phyloP scores from a whole-genome alignment of 2,329 filamentous ascomycete species.

The Sclerotinia spermophila region DNA sequence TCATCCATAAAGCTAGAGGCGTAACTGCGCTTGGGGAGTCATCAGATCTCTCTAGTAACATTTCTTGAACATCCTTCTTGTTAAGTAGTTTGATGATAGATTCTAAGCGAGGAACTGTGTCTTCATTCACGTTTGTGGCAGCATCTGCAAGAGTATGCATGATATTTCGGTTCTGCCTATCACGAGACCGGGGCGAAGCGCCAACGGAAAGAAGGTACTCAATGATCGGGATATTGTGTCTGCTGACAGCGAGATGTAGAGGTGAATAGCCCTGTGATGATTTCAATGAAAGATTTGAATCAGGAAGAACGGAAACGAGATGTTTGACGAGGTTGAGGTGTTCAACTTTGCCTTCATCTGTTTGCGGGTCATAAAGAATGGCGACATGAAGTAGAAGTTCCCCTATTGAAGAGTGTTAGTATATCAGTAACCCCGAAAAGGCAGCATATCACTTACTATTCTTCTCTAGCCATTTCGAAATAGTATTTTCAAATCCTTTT shows the following conservation, averaged over 20 bases:
- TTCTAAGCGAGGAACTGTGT: slow-evolving; percentile 37
- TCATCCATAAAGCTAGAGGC: slow-evolving; percentile 60
- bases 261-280: slow-evolving; percentile 60
- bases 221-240: slow-evolving; percentile 50
- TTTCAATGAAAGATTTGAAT: slow-evolving; percentile 56
- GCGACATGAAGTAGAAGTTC: slow-evolving; percentile 65
- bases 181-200: slow-evolving; percentile 64
- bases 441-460: slow-evolving; percentile 47
- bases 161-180: slow-evolving; percentile 61
- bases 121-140: slow-evolving; percentile 23
- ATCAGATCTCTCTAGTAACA: slow-evolving; percentile 57
- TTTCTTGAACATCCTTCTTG: slow-evolving; percentile 49
- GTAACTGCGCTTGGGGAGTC: slow-evolving; percentile 53
- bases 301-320: slow-evolving; percentile 59
- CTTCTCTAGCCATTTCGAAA: slow-evolving; percentile 58
- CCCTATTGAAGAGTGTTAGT: slow-evolving; percentile 41
- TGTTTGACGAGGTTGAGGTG: slow-evolving; percentile 60
- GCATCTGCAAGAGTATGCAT: slow-evolving; percentile 55
- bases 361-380: slow-evolving; percentile 44
- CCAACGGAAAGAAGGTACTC: slow-evolving; percentile 63
- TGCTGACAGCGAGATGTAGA: slow-evolving; percentile 61
- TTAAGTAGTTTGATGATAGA: slow-evolving; percentile 57
- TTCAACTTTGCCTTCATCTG: slow-evolving; percentile 29
- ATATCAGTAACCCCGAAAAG: not conserved
- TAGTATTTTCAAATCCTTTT: slow-evolving; percentile 60